Conservation (phyloP, 495 filamentous ascomycete genomes). For the Ramalina peruviana region DNA sequence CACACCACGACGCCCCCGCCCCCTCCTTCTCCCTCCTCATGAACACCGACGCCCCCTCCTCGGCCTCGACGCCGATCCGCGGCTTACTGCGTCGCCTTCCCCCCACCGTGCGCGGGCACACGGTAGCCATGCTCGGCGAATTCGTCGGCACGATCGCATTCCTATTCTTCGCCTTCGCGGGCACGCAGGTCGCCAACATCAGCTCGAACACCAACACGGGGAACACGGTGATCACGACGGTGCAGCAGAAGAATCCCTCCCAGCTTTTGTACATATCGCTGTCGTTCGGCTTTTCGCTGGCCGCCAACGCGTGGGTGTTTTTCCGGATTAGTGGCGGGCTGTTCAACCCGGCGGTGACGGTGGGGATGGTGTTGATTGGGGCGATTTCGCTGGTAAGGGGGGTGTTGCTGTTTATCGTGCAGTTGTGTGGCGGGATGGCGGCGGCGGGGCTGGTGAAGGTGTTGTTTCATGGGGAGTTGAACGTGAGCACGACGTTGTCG, state of each 20-base stretch:
- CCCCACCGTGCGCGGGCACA: constrained; percentile 9
- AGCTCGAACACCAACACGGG: constrained; percentile 11
- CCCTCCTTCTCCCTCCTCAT: background rate
- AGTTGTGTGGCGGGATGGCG: constrained; percentile 44
- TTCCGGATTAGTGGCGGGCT: constrained; percentile 50
- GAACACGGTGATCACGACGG: constrained; percentile 7
- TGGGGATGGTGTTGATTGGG: constrained; percentile 37
- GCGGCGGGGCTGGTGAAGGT: constrained; percentile 37
- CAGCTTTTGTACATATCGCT: constrained; percentile 38
- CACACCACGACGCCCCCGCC: no score
- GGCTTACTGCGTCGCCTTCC: constrained; percentile 2
- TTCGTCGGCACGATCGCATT: constrained; percentile 75
- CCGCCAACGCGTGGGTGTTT: constrained; percentile 55
- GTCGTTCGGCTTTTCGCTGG: constrained; percentile 46
- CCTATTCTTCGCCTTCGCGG: constrained; percentile 69
- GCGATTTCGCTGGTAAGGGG: constrained; percentile 36
- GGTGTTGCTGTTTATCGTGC: constrained; percentile 35
- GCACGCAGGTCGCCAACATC: constrained; percentile 38
- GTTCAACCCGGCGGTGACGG: constrained; percentile 46
- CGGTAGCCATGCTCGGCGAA: constrained; percentile 49
- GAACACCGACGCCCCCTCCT: constrained; percentile 8
- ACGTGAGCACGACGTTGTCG: constrained; percentile 30
- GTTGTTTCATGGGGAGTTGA: constrained; percentile 37
- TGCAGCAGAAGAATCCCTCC: constrained; percentile 12
- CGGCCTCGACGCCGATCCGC: background rate